Conservation (phyloP, 78 protist species). For the slime mould (Dictyostelium discoideum) region DNA sequence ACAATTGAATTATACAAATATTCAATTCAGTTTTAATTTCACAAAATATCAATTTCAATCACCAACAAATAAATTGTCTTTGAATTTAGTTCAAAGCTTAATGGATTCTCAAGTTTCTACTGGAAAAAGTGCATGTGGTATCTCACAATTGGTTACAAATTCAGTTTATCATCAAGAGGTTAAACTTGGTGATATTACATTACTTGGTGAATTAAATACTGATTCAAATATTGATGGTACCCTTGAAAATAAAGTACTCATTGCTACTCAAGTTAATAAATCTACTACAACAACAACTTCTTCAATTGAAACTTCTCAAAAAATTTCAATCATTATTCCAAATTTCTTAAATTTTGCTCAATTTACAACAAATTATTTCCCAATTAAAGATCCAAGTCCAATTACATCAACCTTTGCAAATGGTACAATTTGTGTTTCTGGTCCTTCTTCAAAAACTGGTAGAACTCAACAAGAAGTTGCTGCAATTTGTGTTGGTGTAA, state of each 20-base stretch:
- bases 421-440: background rate
- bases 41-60: background rate
- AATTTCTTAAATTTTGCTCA: background rate
- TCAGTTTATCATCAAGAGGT: background rate
- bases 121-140: background rate
- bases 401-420: background rate
- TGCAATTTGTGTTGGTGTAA: constrained; percentile 4
- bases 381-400: background rate
- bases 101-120: background rate
- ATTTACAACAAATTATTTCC: background rate
- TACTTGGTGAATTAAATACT: background rate
- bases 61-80: background rate
- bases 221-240: background rate
- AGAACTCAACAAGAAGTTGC: background rate
- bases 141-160: background rate
- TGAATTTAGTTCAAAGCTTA: background rate
- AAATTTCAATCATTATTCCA: background rate
- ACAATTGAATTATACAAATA: background rate
- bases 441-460: background rate
- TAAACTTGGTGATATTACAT: background rate
- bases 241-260: background rate
- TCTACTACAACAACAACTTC: background rate
- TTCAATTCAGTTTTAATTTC: no score
- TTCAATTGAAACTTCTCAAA: background rate
- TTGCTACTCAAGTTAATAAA: background rate